Base-by-base conservation (phyloP, 805 yeast genomes). In the Saccharomycopsis vini region DNA sequence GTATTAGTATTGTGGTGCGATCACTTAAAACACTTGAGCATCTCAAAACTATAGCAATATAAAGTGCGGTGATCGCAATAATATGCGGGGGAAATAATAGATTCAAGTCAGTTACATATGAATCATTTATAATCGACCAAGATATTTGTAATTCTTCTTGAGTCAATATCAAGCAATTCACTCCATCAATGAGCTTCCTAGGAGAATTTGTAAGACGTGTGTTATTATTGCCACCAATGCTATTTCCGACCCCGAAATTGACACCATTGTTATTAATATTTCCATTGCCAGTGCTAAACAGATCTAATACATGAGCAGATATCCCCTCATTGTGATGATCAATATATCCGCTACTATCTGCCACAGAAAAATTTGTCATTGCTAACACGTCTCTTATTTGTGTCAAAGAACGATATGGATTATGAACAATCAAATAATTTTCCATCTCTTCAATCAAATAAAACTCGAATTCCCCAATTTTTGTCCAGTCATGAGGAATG, bases 401-500 rank as follows among this genome's bases (percentile, higher is more conserved):
- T 22, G 73, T 59, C 47, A 83, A 61, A 2, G 86, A 71, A 48
- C 72, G 67, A 59, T 83, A 83, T 0, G 92, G 92, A 56, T 82
- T 92, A 56, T 82, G 85, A 2, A 82, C 69, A n/a, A 81, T 67
- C 49, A 84, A 55, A 55, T 69, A 81, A 62, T 82, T 69, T 56
- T 82, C 77, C 63, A 92, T 68, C 59, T 89, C 97, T 55, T 88
- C 97, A 16, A 92, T 79, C 36, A 92, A 61, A 57, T 90, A 92
- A 59, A 92, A 92, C 62, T 92, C 98, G 62, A 94, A 85, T 58
- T 92, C 97, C 0, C 97, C 97, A 13, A 92, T 68, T 56, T 85
- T 86, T 23, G 95, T 81, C 15, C 88, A 76, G 59, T 90, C 97
- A 46, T 83, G 87, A 0, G 97, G 95, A 30, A 90, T 81, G 55